A percentile compares a stretch with the other conserved stretches of the same genome.
phyloP scores from a whole-genome alignment of 495 filamentous ascomycete species.

The Penicillium macrosclerotiorum region DNA sequence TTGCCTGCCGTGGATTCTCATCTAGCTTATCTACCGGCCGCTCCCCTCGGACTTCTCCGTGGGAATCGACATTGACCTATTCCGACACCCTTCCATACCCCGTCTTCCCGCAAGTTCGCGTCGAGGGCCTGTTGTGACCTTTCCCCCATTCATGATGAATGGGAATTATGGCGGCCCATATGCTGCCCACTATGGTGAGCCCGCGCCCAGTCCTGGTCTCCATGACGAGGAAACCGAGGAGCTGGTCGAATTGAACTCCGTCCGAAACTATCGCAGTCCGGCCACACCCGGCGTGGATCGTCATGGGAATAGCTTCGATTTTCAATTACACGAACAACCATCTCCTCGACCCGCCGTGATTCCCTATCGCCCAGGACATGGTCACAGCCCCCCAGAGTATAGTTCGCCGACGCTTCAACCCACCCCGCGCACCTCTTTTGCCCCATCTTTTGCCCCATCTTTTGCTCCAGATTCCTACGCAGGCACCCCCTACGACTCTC shows the following conservation, averaged over 20 bases:
- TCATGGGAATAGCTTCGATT: conserved; percentile 14
- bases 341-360: conserved; percentile 20
- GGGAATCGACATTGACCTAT: too few species aligned
- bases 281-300: not conserved
- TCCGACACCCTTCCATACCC: too few species aligned
- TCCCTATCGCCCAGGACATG: conserved; percentile 23
- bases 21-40: too few species aligned
- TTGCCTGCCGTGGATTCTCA: too few species aligned
- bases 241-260: conserved; percentile 26
- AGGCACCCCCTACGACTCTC: conserved; percentile 25
- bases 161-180: conserved; percentile 14
- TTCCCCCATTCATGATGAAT: conserved; percentile 22
- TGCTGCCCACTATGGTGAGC: conserved; percentile 5
- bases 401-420: conserved; percentile 19
- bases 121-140: too few species aligned
- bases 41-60: too few species aligned
- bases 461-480: conserved; percentile 17
- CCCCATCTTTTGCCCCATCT: too few species aligned
- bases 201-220: too few species aligned
- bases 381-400: conserved; percentile 17
- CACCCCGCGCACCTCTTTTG: conserved; percentile 18
- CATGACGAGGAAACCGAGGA: conserved; percentile 27
- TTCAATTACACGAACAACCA: conserved; percentile 12
- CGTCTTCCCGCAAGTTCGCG: too few species aligned
- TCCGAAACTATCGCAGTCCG: conserved; percentile 10